Evolutionary conservation across 1,284 basidiomycete species (phyloP).

Genomic region (Phlebopus sp.): DNA sequence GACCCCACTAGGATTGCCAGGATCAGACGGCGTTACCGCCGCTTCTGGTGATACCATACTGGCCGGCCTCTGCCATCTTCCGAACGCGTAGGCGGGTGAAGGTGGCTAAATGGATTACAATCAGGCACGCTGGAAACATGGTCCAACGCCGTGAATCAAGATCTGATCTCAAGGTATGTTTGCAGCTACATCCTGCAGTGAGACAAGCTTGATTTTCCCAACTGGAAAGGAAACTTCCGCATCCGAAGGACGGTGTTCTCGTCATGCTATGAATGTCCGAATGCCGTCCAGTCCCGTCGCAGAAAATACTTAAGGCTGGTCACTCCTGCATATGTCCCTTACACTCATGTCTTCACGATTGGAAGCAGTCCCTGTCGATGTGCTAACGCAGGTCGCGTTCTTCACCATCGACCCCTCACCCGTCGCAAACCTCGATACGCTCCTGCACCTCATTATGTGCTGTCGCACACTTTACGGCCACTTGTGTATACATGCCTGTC

Average conservation of each 20-base stretch:
- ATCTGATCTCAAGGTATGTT: conserved; percentile 35
- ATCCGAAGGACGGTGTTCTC: conserved; percentile 34
- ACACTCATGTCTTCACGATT: conserved; percentile 42
- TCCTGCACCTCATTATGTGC: conserved; percentile 44
- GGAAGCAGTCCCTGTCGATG: conserved; percentile 45
- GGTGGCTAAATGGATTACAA: conserved; percentile 38
- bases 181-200: conserved; percentile 32
- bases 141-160: conserved; percentile 35
- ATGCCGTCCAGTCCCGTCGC: conserved; percentile 27
- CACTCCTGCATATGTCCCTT: conserved; percentile 11
- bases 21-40: conserved; percentile 21
- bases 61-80: conserved; percentile 18
- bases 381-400: conserved; percentile 52
- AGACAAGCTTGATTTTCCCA: conserved; percentile 37
- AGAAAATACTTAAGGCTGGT: conserved; percentile 25
- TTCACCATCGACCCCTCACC: conserved; percentile 37
- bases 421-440: conserved; percentile 35
- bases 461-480: conserved; percentile 42
- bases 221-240: conserved; percentile 35
- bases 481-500: conserved; percentile 43
- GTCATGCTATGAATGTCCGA: conserved; percentile 35
- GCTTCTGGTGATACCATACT: conserved; percentile 25
- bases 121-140: conserved; percentile 31
- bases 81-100: conserved; percentile 28
- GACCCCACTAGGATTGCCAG: conserved; percentile 6